Percentiles rank a stretch among this genome's conserved stretches.
phyloP scores from a whole-genome alignment of 2,329 filamentous ascomycete species.

The Xylariaceae sp. region DNA sequence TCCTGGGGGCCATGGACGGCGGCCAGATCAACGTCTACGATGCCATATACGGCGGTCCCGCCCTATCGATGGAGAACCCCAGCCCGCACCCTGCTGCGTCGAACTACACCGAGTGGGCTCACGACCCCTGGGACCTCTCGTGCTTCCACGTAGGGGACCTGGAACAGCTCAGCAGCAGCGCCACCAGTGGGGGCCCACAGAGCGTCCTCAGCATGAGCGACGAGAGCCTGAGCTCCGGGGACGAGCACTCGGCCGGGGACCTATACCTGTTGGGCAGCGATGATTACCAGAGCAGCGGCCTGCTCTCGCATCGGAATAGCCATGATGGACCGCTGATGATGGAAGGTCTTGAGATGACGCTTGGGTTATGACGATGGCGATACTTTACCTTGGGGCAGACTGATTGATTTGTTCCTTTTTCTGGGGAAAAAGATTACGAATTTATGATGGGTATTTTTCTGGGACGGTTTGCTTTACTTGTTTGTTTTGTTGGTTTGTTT shows the following conservation, averaged over 20 bases:
- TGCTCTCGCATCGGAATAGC: conserved; percentile 15
- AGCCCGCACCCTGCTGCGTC: conserved; percentile 35
- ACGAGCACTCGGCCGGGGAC: conserved; percentile 46
- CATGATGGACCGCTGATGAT: conserved; percentile 23
- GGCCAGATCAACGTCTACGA: conserved; percentile 81
- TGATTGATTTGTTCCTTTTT: no score
- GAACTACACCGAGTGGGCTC: conserved; percentile 45
- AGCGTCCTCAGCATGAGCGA: conserved; percentile 53
- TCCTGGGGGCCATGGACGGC: conserved; percentile 73
- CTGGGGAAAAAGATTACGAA: no score
- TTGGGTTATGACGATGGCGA: conserved; percentile 19
- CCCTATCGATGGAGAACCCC: conserved; percentile 41
- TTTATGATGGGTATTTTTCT: no score
- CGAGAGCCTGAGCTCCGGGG: conserved; percentile 51
- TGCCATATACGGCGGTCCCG: conserved; percentile 67
- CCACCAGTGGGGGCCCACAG: conserved; percentile 44
- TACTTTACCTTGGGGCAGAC: background rate
- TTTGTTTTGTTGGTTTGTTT: no score
- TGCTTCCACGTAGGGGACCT: conserved; percentile 46
- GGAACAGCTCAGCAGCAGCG: conserved; percentile 31
- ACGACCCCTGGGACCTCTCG: conserved; percentile 51
- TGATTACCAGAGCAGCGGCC: conserved; percentile 32
- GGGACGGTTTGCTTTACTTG: no score
- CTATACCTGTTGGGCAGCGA: conserved; percentile 39
- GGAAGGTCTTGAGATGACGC: conserved; percentile 22